Conservation (phyloP, 2,329 filamentous ascomycete species). For the Corniculantispora saksenae region DNA sequence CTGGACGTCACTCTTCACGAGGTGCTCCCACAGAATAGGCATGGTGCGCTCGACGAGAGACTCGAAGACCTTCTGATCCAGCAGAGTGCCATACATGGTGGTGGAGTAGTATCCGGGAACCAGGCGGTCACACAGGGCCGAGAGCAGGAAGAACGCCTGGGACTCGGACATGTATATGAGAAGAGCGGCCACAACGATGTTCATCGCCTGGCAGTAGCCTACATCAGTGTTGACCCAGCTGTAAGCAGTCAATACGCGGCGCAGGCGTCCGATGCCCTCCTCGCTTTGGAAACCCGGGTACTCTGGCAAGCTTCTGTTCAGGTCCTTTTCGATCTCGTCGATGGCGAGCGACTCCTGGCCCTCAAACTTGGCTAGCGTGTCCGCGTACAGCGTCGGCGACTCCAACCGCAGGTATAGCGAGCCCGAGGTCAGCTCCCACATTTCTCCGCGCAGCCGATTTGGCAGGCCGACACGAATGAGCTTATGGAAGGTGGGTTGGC, state of each 20-base stretch:
- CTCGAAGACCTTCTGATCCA: constrained; percentile 97
- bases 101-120: constrained; percentile 97
- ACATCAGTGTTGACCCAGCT: constrained; percentile 96
- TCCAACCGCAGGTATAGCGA: constrained; percentile 87
- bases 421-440: constrained; percentile 93
- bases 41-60: constrained; percentile 98
- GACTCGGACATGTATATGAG: constrained; percentile 97
- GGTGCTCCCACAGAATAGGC: constrained; percentile 96
- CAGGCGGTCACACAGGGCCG: constrained; percentile 86
- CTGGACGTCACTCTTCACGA: constrained; percentile 96
- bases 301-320: constrained; percentile 94
- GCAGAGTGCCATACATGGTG: constrained; percentile 97
- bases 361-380: constrained; percentile 80
- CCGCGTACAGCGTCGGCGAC: constrained; percentile 77
- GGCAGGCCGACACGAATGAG: constrained; percentile 93
- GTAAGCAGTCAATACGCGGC: constrained; percentile 91
- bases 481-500: constrained; percentile 97
- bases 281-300: constrained; percentile 97
- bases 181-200: constrained; percentile 96
- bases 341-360: constrained; percentile 92
- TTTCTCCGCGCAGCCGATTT: constrained; percentile 88
- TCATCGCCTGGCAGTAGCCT: constrained; percentile 99
- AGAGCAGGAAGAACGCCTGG: constrained; percentile 93
- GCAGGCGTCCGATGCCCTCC: constrained; percentile 86
- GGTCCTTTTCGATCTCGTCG: constrained; percentile 97